phyloP scores from a whole-genome alignment of 768 basidiomycete genomes.

The Suillus americanus region DNA sequence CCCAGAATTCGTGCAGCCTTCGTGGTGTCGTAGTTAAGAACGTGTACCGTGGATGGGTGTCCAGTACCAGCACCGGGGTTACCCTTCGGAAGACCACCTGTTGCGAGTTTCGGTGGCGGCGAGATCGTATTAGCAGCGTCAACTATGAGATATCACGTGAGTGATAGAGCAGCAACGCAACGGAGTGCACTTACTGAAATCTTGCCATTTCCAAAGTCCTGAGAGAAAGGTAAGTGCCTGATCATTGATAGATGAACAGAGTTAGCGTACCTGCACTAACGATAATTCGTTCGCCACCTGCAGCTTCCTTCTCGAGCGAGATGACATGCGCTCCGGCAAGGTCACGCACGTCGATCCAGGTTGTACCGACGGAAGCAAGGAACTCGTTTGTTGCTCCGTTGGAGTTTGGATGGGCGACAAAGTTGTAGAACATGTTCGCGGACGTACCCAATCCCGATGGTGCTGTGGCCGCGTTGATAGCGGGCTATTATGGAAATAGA shows the following conservation, averaged over 20 bases:
- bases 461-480: slow-evolving; percentile 39
- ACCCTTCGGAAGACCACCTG: slow-evolving; percentile 30
- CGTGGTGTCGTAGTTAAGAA: slow-evolving; percentile 30
- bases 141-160: slow-evolving; percentile 23
- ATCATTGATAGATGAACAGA: not conserved
- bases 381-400: slow-evolving; percentile 24
- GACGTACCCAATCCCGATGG: slow-evolving; percentile 42
- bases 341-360: slow-evolving; percentile 57
- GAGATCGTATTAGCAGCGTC: slow-evolving; percentile 36
- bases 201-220: slow-evolving; percentile 33
- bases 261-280: slow-evolving; percentile 33
- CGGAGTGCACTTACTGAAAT: slow-evolving; percentile 22
- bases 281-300: slow-evolving; percentile 59
- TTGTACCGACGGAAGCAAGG: slow-evolving; percentile 22
- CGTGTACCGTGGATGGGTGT: slow-evolving; percentile 26
- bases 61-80: slow-evolving; percentile 31
- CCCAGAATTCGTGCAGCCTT: slow-evolving; percentile 44
- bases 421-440: slow-evolving; percentile 32
- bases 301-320: slow-evolving; percentile 50
- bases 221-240: not conserved
- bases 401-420: slow-evolving; percentile 26
- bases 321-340: slow-evolving; percentile 51
- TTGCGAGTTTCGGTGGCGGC: slow-evolving; percentile 31
- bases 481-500: slow-evolving; percentile 30
- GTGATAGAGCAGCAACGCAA: not conserved